Conservation (phyloP, 331 rosid genomes). For the Dryas integrifolia region DNA sequence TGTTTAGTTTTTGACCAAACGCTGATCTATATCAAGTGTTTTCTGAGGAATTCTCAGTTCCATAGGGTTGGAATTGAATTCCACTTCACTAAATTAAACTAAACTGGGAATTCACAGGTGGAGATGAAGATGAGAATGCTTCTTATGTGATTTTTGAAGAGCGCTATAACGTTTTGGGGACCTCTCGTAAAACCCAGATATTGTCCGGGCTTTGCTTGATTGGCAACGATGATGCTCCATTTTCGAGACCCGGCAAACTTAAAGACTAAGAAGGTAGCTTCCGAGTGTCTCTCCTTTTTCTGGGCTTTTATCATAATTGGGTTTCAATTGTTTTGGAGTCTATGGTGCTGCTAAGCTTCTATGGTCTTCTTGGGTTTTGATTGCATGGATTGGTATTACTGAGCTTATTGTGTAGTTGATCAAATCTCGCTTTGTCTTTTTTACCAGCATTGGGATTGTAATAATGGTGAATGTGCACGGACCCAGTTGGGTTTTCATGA, state of each 20-base stretch:
- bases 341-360: not conserved
- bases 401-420: not conserved
- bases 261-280: constrained; percentile 66
- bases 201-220: constrained; percentile 5
- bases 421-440: not conserved
- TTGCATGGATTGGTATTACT: not conserved
- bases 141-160: not conserved
- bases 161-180: not conserved
- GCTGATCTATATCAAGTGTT: no score
- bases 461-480: not conserved
- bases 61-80: no score
- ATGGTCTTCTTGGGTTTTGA: not conserved
- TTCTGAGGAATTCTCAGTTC: no score
- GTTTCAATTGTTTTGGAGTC: not conserved
- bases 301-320: not conserved
- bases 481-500: constrained; percentile 11
- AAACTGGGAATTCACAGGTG: no score
- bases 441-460: not conserved
- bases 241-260: constrained; percentile 58
- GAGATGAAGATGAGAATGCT: not conserved
- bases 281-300: not conserved
- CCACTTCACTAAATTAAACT: no score
- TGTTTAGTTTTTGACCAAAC: no score
- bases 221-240: constrained; percentile 61
- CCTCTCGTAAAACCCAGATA: not conserved